A percentile compares a stretch with the other conserved stretches of the same genome.
Conservation (phyloP, 2,329 filamentous ascomycete genomes). For the Aureobasidium musti region DNA sequence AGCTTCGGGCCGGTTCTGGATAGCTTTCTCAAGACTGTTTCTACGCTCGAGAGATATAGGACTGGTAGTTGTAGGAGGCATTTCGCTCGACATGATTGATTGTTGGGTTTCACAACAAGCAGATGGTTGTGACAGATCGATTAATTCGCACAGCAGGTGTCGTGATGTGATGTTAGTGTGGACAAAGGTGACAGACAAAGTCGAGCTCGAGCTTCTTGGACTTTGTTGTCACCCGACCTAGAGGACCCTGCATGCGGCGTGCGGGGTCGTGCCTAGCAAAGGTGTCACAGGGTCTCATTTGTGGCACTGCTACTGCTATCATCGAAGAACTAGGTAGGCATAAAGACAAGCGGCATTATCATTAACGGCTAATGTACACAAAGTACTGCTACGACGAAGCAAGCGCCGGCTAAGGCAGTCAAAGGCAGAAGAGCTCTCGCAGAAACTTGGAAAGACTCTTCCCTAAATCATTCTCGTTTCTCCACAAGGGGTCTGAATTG, state of each 20-base stretch:
- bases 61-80: conserved; percentile 28
- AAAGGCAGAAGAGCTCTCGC: conserved; percentile 7
- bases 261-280: conserved; percentile 3
- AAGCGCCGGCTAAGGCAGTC: conserved; percentile 14
- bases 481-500: neutral
- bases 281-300: conserved; percentile 12
- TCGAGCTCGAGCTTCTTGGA: neutral
- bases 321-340: neutral
- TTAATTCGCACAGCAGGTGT: neutral
- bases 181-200: neutral
- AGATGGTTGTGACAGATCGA: neutral
- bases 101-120: neutral
- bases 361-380: conserved; percentile 29
- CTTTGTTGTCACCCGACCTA: neutral
- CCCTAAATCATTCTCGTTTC: neutral
- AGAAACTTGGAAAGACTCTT: neutral
- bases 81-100: conserved; percentile 21
- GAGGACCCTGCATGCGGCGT: conserved; percentile 21
- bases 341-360: conserved; percentile 24
- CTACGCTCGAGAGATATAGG: conserved; percentile 34
- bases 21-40: conserved; percentile 48
- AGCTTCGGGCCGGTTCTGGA: conserved; percentile 52
- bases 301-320: neutral
- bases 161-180: neutral
- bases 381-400: conserved; percentile 16